These are phyloP conservation scores for Geotrichum aggregatum DNA, from an alignment of 1,139 yeast genomes.

Conservation along the genomic window DNA sequence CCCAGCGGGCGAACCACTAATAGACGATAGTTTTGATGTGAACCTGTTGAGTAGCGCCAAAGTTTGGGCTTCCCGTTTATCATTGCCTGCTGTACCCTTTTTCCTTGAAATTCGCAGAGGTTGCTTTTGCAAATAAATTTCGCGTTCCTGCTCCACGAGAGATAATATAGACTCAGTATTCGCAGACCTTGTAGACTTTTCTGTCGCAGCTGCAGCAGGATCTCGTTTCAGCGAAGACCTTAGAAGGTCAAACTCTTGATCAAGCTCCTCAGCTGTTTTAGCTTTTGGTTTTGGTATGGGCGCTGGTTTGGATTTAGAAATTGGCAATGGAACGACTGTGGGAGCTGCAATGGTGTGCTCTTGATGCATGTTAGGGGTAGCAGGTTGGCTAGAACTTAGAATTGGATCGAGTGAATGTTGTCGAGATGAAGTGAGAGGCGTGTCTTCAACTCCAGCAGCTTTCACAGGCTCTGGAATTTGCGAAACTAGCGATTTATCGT, in stretches of 20 bases:
- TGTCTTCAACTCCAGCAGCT: background rate
- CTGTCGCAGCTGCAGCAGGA: background rate
- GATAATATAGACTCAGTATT: background rate
- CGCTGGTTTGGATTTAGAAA: background rate
- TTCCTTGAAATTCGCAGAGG: background rate
- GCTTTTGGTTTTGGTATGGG: background rate
- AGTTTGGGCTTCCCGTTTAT: constrained; percentile 18
- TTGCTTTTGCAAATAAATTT: constrained; percentile 1
- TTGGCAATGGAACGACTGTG: background rate
- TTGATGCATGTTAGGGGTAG: background rate
- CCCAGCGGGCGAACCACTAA: background rate
- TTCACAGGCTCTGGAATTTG: background rate
- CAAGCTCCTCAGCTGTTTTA: constrained; percentile 7
- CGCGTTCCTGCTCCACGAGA: constrained; percentile 7
- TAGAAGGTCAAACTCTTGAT: constrained; percentile 7
- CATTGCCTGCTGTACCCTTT: constrained; percentile 8
- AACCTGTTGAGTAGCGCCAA: constrained; percentile 16
- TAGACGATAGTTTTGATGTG: constrained; percentile 7
- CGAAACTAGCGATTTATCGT: constrained; percentile 8
- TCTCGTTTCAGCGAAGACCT: background rate
- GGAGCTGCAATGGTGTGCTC: background rate
- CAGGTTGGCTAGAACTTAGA: no score
- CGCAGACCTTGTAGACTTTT: no score
- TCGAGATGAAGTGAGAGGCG: background rate
- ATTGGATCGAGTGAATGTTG: background rate